phyloP scores from a whole-genome alignment of 306 rosid genomes.

The Senna siamea region DNA sequence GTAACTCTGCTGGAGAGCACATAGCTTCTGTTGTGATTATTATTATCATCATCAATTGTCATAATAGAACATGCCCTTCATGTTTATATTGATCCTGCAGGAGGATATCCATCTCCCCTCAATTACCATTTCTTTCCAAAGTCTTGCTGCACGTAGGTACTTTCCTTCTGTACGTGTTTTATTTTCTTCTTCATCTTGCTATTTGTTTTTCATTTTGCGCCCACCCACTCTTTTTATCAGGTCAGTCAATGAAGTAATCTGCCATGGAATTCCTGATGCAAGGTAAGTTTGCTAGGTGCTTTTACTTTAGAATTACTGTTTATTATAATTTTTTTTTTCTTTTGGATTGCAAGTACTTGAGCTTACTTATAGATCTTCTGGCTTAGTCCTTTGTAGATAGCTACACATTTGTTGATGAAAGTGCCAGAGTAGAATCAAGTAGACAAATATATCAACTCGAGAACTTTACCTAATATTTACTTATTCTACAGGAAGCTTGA shows the following conservation, averaged over 20 bases:
- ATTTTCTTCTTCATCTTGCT: slow-evolving; percentile 5
- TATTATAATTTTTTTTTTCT: not conserved
- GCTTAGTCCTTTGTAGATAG: not conserved
- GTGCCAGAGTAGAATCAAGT: slow-evolving; percentile 1
- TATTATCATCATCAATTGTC: not conserved
- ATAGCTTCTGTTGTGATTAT: not conserved
- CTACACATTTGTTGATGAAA: slow-evolving; percentile 17
- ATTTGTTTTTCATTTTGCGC: slow-evolving; percentile 30
- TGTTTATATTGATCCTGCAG: slow-evolving; percentile 46
- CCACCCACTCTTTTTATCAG: slow-evolving; percentile 51
- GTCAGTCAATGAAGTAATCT: slow-evolving; percentile 95
- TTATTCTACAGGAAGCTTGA: slow-evolving; percentile 78
- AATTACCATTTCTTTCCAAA: slow-evolving; percentile 93
- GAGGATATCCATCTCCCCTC: slow-evolving; percentile 97
- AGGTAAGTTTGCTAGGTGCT: slow-evolving; percentile 49
- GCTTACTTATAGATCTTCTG: slow-evolving; percentile 8
- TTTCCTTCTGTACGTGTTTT: slow-evolving; percentile 44
- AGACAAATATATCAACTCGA: slow-evolving; percentile 20
- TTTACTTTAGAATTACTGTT: not conserved
- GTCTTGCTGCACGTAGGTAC: slow-evolving; percentile 99
- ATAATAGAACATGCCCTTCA: not conserved
- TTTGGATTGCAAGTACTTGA: not conserved
- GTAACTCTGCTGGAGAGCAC: slow-evolving; percentile 1
- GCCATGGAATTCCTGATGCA: slow-evolving; percentile 99
- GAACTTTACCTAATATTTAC: slow-evolving; percentile 17